phyloP scores from a whole-genome alignment of 768 basidiomycete species.

The Tylopilus rubrobrunneus region DNA sequence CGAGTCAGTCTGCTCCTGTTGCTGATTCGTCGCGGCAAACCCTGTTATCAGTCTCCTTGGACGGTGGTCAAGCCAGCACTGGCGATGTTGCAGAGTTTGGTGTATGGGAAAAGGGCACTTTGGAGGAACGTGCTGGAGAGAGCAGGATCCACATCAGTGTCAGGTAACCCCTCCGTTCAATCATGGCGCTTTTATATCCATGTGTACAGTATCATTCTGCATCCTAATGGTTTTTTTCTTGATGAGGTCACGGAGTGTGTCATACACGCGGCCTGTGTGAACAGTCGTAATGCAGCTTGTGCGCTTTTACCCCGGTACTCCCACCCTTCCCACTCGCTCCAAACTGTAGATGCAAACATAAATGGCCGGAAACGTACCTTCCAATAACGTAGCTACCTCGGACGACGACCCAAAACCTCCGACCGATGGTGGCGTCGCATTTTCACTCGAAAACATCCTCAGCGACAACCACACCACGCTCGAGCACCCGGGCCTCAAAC shows the following conservation, averaged over 20 bases:
- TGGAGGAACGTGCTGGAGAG: slow-evolving; percentile 48
- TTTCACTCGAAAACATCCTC: slow-evolving; percentile 72
- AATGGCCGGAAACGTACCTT: slow-evolving; percentile 22
- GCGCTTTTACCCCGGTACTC: slow-evolving; percentile 11
- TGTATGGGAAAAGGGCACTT: slow-evolving; percentile 47
- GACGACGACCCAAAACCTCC: slow-evolving; percentile 9
- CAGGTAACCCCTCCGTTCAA: slow-evolving; percentile 19
- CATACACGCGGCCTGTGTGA: slow-evolving; percentile 27
- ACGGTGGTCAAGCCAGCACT: not conserved
- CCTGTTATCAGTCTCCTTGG: not conserved
- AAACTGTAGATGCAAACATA: slow-evolving; percentile 10
- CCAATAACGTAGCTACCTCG: slow-evolving; percentile 7
- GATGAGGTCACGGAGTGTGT: slow-evolving; percentile 3
- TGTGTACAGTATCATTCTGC: slow-evolving; percentile 17
- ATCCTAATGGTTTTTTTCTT: not conserved
- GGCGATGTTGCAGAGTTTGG: slow-evolving; percentile 17
- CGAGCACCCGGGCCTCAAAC: slow-evolving; percentile 45
- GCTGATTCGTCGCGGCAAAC: slow-evolving; percentile 19
- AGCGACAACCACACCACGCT: slow-evolving; percentile 57
- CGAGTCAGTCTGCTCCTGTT: slow-evolving; percentile 28
- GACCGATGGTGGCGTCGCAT: slow-evolving; percentile 21
- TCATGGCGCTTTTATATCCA: slow-evolving; percentile 1
- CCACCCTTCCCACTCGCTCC: slow-evolving; percentile 1
- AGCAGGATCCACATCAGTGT: slow-evolving; percentile 32
- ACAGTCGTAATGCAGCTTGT: slow-evolving; percentile 4